Conservation (phyloP, 208 protist genomes). For the Entamoeba dispar region DNA sequence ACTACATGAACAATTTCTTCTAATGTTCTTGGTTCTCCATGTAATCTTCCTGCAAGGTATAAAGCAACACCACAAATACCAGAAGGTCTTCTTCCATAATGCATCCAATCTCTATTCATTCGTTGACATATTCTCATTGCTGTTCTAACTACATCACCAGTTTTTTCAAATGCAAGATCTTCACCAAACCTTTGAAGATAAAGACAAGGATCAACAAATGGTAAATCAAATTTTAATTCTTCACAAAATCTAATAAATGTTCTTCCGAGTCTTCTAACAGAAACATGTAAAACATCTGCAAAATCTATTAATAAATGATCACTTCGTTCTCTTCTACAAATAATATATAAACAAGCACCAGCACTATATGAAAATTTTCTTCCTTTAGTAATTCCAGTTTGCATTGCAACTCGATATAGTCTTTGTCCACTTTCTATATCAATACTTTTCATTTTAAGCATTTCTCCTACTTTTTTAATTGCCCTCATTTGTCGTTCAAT, state of each 20-base stretch:
- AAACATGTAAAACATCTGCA: conserved; percentile 39
- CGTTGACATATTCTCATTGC: not conserved
- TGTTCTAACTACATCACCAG: not conserved
- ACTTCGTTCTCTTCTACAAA: conserved; percentile 45
- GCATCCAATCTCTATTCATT: conserved; percentile 15
- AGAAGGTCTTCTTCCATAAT: conserved; percentile 4
- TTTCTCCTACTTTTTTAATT: not conserved
- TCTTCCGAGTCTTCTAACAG: conserved; percentile 41
- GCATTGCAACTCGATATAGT: not conserved
- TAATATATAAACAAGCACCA: conserved; percentile 53
- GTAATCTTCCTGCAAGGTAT: not conserved
- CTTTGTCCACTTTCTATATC: not conserved
- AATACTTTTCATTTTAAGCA: not conserved
- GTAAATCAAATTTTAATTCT: conserved; percentile 34
- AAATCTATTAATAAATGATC: conserved; percentile 53
- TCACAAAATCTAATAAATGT: conserved; percentile 41
- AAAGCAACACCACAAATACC: conserved; percentile 15
- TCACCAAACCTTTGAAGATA: conserved; percentile 51
- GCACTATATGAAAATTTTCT: conserved; percentile 35
- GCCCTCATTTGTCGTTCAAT: not conserved
- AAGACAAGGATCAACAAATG: conserved; percentile 44
- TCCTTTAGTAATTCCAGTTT: conserved; percentile 14
- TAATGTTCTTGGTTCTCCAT: not conserved
- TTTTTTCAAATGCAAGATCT: conserved; percentile 48
- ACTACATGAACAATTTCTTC: conserved; percentile 12